Evolutionary conservation across 2,329 filamentous ascomycete genomes (phyloP).

Genomic region (Cytospora mali): DNA sequence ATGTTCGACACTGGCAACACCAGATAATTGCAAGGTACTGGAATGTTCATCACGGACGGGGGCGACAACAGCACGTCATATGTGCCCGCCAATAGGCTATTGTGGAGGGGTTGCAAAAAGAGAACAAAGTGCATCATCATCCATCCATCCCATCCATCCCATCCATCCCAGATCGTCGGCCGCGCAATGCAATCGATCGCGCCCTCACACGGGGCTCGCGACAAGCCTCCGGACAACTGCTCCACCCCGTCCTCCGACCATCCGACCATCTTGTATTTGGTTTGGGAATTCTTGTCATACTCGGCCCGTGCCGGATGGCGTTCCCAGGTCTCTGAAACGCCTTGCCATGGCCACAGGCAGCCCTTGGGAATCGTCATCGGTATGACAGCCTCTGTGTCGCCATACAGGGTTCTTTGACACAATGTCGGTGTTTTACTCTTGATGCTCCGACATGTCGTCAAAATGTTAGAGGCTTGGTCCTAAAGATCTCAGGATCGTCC

Average conservation of each 20-base stretch:
- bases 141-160: neutral
- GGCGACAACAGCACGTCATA: neutral
- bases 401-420: neutral
- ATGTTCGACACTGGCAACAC: neutral
- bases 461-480: neutral
- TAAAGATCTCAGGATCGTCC: too few relatives aligned
- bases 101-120: neutral
- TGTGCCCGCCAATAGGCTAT: neutral
- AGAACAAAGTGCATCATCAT: neutral
- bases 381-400: neutral
- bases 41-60: neutral
- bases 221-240: constrained; percentile 1
- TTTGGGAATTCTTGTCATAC: too few relatives aligned
- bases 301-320: constrained; percentile 16
- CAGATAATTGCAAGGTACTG: neutral
- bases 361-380: constrained; percentile 9
- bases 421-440: constrained; percentile 1
- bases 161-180: neutral
- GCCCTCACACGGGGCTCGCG: neutral
- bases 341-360: neutral
- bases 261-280: neutral
- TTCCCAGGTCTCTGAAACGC: neutral
- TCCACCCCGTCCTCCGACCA: constrained; percentile 15
- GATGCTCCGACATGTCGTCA: neutral
- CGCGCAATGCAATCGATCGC: neutral